phyloP scores from a whole-genome alignment of 129 eudicot species.

The Flaveria brownii region DNA sequence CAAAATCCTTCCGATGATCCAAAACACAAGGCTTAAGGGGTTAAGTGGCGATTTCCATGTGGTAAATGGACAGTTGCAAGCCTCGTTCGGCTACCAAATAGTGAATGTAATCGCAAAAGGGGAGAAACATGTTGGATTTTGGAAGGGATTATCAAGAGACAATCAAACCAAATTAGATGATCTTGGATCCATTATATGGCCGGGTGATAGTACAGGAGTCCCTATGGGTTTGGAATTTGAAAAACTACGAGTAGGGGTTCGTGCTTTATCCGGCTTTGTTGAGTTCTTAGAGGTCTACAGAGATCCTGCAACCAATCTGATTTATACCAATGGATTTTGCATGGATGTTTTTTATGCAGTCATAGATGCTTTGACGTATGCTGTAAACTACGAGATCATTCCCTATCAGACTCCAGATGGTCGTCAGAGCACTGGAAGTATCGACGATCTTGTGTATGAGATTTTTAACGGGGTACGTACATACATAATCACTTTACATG shows the following conservation, averaged over 20 bases:
- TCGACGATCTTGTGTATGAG: slow-evolving; percentile 31
- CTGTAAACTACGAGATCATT: slow-evolving; percentile 35
- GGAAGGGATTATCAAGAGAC: slow-evolving; percentile 34
- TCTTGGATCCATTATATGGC: slow-evolving; percentile 57
- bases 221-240: slow-evolving; percentile 61
- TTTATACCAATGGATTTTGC: slow-evolving; percentile 43
- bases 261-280: slow-evolving; percentile 31
- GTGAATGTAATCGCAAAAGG: slow-evolving; percentile 44
- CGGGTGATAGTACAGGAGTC: slow-evolving; percentile 37
- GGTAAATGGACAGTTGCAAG: slow-evolving; percentile 35
- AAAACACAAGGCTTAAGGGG: slow-evolving; percentile 34
- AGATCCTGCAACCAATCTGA: slow-evolving; percentile 13
- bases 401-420: slow-evolving; percentile 40
- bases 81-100: slow-evolving; percentile 35
- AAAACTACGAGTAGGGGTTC: slow-evolving; percentile 53
- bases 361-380: slow-evolving; percentile 30
- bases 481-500: too few species aligned
- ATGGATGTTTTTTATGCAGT: slow-evolving; percentile 59
- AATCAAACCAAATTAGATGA: neutral
- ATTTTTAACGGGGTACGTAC: slow-evolving; percentile 40
- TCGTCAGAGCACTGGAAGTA: neutral
- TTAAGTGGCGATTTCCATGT: slow-evolving; percentile 42
- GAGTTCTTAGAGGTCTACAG: slow-evolving; percentile 41
- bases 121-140: slow-evolving; percentile 47
- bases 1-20: slow-evolving; percentile 30